Evolutionary conservation across 805 yeast genomes (phyloP).

Genomic region (Pichia manshurica): DNA sequence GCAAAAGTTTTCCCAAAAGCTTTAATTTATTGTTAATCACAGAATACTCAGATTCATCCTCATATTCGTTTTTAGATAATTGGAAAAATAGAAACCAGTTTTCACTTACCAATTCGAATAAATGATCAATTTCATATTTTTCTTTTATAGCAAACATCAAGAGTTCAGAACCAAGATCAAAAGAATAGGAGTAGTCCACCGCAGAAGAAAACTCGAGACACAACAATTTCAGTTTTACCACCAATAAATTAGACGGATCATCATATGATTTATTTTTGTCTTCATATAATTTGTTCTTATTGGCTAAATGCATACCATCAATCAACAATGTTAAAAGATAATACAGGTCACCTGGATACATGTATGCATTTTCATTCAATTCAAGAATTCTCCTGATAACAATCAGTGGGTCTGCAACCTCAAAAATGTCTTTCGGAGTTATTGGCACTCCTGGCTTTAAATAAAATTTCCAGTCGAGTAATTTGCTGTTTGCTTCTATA

Average conservation of each 20-base stretch:
- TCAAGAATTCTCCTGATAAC: constrained; percentile 37
- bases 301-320: constrained; percentile 32
- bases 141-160: constrained; percentile 25
- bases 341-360: constrained; percentile 37
- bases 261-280: constrained; percentile 9
- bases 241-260: constrained; percentile 19
- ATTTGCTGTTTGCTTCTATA: constrained; percentile 19
- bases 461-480: constrained; percentile 27
- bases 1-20: constrained; percentile 47
- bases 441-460: constrained; percentile 28
- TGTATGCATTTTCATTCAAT: constrained; percentile 47
- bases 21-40: constrained; percentile 38
- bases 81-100: constrained; percentile 74
- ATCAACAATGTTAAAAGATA: constrained; percentile 37
- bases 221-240: constrained; percentile 28
- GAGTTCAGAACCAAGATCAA: constrained; percentile 35
- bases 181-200: constrained; percentile 57
- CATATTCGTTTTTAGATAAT: constrained; percentile 48
- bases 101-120: constrained; percentile 21
- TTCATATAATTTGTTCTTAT: constrained; percentile 7
- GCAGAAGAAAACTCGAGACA: constrained; percentile 68
- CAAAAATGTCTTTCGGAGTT: constrained; percentile 24
- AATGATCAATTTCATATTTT: constrained; percentile 9
- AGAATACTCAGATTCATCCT: constrained; percentile 12
- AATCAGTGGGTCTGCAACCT: constrained; percentile 22